These are phyloP conservation scores for Sphaerosporella brunnea DNA, from an alignment of 495 filamentous ascomycete species.

Conservation along the genomic window DNA sequence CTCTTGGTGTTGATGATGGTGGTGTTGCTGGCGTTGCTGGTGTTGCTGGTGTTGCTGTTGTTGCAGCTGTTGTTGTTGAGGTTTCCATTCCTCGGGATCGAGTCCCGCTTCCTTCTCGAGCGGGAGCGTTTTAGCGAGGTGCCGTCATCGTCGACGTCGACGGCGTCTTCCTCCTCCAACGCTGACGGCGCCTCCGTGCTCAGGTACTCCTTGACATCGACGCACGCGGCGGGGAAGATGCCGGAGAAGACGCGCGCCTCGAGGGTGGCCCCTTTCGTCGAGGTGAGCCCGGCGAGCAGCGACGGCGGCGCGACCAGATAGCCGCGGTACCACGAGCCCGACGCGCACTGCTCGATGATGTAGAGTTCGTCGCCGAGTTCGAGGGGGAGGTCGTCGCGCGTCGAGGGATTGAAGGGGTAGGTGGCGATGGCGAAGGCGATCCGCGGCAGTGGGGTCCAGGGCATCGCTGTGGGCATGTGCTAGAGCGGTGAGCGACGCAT, in stretches of 20 bases:
- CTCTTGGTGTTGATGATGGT: conserved; percentile 31
- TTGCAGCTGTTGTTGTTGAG: too few relatives aligned
- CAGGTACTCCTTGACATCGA: conserved; percentile 42
- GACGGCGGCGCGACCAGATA: conserved; percentile 91
- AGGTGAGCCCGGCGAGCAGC: conserved; percentile 78
- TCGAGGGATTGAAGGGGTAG: conserved; percentile 74
- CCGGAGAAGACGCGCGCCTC: conserved; percentile 92
- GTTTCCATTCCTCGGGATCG: conserved; percentile 32
- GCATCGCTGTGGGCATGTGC: conserved; percentile 38
- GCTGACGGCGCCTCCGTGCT: conserved; percentile 2
- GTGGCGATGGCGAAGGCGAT: conserved; percentile 95
- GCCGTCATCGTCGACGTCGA: conserved; percentile 28
- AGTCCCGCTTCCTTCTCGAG: conserved; percentile 13
- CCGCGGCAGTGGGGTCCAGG: conserved; percentile 89
- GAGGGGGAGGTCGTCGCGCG: conserved; percentile 81
- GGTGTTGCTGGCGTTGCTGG: conserved; percentile 11
- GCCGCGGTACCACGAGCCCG: conserved; percentile 82
- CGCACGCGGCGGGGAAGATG: conserved; percentile 85
- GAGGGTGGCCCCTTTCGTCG: conserved; percentile 76
- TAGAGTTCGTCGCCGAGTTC: conserved; percentile 96
- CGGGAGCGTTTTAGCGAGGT: conserved; percentile 13
- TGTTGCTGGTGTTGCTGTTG: too few relatives aligned
- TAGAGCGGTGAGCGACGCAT: too few relatives aligned
- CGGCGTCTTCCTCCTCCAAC: conserved; percentile 4
- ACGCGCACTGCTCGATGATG: conserved; percentile 81